Base-by-base conservation (phyloP, 2,329 filamentous ascomycete genomes). In the Zymoseptoria pseudotritici region DNA sequence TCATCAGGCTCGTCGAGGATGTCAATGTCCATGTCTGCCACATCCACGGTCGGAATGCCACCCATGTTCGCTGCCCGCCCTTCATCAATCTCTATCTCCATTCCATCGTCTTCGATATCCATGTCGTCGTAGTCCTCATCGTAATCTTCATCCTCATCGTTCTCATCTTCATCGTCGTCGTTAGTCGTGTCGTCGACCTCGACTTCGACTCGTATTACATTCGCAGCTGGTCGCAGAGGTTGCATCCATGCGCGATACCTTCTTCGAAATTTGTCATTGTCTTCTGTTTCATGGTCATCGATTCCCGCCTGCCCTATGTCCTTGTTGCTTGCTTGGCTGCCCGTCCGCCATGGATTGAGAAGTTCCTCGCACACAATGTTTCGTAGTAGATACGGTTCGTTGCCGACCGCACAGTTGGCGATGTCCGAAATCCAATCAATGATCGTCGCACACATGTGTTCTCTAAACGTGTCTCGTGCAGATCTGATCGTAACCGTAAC, bases 371-470 rank as follows among this genome's bases (percentile, higher is more conserved):
- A 99, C 49, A 99, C 85, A 6, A 88, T 86, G 56, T 85, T 86
- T 46, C 91, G 84, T 51, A 99, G 79, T 19, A 97, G 85, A 61
- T 89, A 81, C 63, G 86, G 84, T 70, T 99, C 91, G 31, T 85
- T 80, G 1, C 90, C 91, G 53, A 96, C 89, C 57, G 86, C 88
- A 74, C 92, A 97, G 29, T 91, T 91, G 7, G 91, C 85, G 69
- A 99, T 95, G 74, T 99, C 95, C 56, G 87, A 83, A 20, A 99
- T 82, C 95, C 95, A 99, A 69, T 97, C 92, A 57, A 99, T 88
- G 62, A 99, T 93, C 17, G 91, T 91, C n/a, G 90, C 91, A 69
- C 92, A 97, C 95, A 99, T 99, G 73, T 97, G 90, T 73, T 99
- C 94, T 61, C 94, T 84, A 76, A 97, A 99, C 0, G 91, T 97